Conservation (phyloP, 352 stramenopile species). For the Phytophthora megakarya region DNA sequence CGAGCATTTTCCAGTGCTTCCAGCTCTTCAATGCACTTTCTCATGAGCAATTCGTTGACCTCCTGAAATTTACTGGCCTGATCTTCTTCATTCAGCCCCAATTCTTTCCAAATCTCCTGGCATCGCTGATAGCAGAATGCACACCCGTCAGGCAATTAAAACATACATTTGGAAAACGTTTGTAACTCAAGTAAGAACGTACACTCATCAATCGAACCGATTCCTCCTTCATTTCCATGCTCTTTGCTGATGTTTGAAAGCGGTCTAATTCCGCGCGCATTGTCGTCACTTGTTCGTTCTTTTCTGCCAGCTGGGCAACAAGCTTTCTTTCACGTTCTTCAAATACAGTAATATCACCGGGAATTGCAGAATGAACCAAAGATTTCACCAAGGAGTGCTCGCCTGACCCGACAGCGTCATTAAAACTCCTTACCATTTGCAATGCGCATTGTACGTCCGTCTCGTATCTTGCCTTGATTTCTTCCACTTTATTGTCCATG, state of each 20-base stretch:
- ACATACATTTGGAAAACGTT: neutral
- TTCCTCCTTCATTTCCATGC: conserved; percentile 61
- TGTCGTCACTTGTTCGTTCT: conserved; percentile 30
- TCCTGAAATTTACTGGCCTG: conserved; percentile 63
- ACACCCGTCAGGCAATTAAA: neutral
- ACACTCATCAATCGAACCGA: conserved; percentile 64
- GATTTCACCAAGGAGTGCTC: conserved; percentile 8
- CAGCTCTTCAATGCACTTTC: conserved; percentile 66
- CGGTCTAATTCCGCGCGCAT: conserved; percentile 35
- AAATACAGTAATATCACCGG: conserved; percentile 24
- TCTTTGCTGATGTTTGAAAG: conserved; percentile 45
- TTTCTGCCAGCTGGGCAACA: conserved; percentile 32
- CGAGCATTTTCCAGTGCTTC: conserved; percentile 55
- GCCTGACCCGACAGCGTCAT: conserved; percentile 12
- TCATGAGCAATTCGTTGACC: conserved; percentile 61
- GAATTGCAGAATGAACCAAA: conserved; percentile 23
- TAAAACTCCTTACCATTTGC: conserved; percentile 45
- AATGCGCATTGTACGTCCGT: conserved; percentile 40
- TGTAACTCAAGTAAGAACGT: conserved; percentile 17
- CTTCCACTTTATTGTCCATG: conserved; percentile 35
- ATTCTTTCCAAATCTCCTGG: conserved; percentile 70
- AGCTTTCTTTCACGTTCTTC: conserved; percentile 32
- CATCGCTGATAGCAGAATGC: conserved; percentile 46
- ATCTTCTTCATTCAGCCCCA: conserved; percentile 57
- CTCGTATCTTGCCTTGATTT: conserved; percentile 38